phyloP scores from a whole-genome alignment of 495 filamentous ascomycete species.

The Pyrenopolyporus hunteri region DNA sequence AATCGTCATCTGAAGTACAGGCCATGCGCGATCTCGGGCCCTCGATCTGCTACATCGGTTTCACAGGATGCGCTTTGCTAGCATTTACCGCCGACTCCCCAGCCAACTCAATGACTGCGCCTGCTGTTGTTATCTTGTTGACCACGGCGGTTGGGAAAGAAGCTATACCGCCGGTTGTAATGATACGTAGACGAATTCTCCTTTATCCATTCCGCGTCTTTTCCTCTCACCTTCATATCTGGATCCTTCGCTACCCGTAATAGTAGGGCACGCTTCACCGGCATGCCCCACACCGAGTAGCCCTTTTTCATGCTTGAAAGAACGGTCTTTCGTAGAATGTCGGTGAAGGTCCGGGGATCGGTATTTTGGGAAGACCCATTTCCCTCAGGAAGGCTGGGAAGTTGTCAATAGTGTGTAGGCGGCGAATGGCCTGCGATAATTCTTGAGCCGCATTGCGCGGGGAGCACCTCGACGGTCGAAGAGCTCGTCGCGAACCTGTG shows the following conservation, averaged over 20 bases:
- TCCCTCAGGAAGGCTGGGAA: conserved; percentile 52
- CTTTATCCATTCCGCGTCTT: not conserved
- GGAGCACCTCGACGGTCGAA: conserved; percentile 57
- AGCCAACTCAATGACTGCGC: no score
- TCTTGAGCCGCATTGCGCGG: conserved; percentile 48
- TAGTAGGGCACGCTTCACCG: not conserved
- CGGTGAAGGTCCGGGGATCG: conserved; percentile 42
- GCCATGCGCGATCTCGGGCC: no score
- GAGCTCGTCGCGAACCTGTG: conserved; percentile 49
- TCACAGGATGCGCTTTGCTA: no score
- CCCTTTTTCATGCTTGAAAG: conserved; percentile 48
- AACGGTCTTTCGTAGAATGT: conserved; percentile 48
- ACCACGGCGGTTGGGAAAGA: conserved; percentile 3
- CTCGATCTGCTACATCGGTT: no score
- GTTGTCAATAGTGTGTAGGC: conserved; percentile 49
- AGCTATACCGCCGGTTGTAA: not conserved
- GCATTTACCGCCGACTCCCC: no score
- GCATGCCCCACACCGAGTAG: conserved; percentile 44
- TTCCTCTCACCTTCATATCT: not conserved
- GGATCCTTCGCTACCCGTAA: conserved; percentile 8
- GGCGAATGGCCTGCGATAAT: conserved; percentile 50
- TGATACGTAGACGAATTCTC: not conserved
- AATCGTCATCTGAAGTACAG: no score
- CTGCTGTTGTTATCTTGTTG: no score
- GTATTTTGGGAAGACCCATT: conserved; percentile 48